These are phyloP conservation scores for Trichoderma sp. DNA, from an alignment of 2,329 filamentous ascomycete species.

Conservation along the genomic window DNA sequence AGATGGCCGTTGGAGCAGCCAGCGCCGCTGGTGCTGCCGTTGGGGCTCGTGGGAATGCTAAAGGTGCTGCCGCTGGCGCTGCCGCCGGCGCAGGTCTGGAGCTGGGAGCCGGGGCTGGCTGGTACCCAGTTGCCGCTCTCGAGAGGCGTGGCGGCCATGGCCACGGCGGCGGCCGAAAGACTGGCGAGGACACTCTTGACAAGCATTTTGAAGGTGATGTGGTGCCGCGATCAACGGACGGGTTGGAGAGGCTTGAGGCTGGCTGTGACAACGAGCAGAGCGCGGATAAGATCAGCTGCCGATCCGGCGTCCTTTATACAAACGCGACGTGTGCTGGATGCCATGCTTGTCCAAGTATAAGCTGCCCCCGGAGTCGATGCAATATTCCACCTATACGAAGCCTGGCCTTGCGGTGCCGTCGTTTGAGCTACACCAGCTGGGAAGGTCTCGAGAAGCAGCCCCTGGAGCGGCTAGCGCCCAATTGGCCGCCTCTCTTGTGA, in stretches of 20 bases:
- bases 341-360: neutral
- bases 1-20: conserved; percentile 32
- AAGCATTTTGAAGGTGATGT: conserved; percentile 17
- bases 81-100: conserved; percentile 29
- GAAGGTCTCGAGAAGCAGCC: conserved; percentile 8
- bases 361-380: conserved; percentile 1
- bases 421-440: conserved; percentile 17
- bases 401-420: neutral
- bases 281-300: neutral
- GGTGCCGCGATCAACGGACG: neutral
- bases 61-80: conserved; percentile 28
- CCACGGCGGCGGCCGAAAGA: conserved; percentile 23
- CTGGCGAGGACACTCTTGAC: conserved; percentile 22
- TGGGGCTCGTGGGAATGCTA: conserved; percentile 27
- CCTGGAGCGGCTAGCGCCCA: conserved; percentile 14
- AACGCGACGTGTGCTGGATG: neutral
- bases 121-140: conserved; percentile 28
- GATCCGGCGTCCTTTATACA: conserved; percentile 20
- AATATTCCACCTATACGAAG: conserved; percentile 23
- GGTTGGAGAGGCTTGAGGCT: neutral
- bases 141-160: conserved; percentile 26
- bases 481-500: neutral
- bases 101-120: conserved; percentile 13
- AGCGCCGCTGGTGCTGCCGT: conserved; percentile 28
- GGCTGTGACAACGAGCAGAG: neutral